Evolutionary conservation across 164 flowering plant species (phyloP).

Genomic region (Umbilicus rupestris): DNA sequence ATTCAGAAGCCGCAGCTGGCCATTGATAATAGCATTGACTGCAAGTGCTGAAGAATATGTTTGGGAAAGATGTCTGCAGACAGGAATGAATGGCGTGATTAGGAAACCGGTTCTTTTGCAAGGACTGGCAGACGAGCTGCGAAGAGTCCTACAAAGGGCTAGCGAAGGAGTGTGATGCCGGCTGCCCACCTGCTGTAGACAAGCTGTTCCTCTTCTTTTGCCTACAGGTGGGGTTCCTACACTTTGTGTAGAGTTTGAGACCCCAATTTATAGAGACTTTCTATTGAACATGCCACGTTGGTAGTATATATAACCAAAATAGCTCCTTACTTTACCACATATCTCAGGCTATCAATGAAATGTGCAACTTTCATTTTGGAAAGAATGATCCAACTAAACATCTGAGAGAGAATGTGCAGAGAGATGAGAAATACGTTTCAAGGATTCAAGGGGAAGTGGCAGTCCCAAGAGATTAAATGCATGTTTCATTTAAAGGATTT

Average conservation of each 20-base stretch:
- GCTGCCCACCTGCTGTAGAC: neutral
- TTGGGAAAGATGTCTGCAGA: slow-evolving; percentile 28
- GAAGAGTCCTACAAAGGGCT: slow-evolving; percentile 24
- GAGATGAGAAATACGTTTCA: too few relatives aligned
- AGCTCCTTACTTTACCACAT: neutral
- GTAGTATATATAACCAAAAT: neutral
- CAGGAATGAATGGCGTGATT: slow-evolving; percentile 40
- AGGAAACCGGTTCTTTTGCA: slow-evolving; percentile 40
- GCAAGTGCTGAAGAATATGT: slow-evolving; percentile 28
- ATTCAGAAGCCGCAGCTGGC: slow-evolving; percentile 26
- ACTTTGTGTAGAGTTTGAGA: neutral
- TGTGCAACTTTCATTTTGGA: neutral
- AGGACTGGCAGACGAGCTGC: slow-evolving; percentile 37
- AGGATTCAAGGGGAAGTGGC: too few relatives aligned
- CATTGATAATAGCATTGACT: slow-evolving; percentile 32
- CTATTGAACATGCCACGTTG: neutral
- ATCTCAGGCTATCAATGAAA: neutral
- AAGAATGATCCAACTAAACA: too few relatives aligned
- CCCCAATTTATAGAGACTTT: slow-evolving; percentile 1
- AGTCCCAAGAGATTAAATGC: too few relatives aligned
- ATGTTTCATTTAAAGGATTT: too few relatives aligned
- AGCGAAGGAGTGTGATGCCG: slow-evolving; percentile 18
- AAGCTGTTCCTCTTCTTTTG: too few relatives aligned
- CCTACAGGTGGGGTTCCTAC: neutral
- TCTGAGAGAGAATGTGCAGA: too few relatives aligned